These are phyloP conservation scores for Nicotiana attenuata DNA, from an alignment of 257 asterid genomes.

Conservation along the genomic window DNA sequence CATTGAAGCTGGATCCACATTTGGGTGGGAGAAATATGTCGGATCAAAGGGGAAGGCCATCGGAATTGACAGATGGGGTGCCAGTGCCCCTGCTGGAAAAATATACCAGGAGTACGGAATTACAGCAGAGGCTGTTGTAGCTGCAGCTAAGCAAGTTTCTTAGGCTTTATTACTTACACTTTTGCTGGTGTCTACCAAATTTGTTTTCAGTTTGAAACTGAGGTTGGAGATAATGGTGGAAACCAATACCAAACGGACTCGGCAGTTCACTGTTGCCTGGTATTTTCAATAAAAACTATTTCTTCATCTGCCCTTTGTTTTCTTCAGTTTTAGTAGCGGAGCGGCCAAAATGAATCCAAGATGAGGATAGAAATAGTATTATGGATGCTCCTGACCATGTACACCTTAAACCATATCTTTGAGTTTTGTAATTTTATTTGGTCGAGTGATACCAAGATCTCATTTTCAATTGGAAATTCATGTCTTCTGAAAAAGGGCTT, in stretches of 20 bases:
- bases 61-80: slow-evolving; percentile 69
- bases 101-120: slow-evolving; percentile 72
- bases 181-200: not conserved
- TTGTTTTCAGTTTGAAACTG: not conserved
- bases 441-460: slow-evolving; percentile 9
- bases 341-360: slow-evolving; percentile 22
- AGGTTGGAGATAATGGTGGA: not conserved
- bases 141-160: slow-evolving; percentile 53
- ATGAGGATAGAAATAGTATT: slow-evolving; percentile 19
- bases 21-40: slow-evolving; percentile 64
- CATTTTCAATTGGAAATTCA: not conserved
- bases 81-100: slow-evolving; percentile 77
- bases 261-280: slow-evolving; percentile 18
- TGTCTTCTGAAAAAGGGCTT: not conserved
- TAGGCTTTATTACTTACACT: slow-evolving; percentile 12
- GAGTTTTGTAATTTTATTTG: slow-evolving; percentile 30
- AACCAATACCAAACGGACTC: slow-evolving; percentile 6
- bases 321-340: slow-evolving; percentile 22
- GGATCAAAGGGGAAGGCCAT: slow-evolving; percentile 68
- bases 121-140: slow-evolving; percentile 63
- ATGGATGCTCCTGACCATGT: slow-evolving; percentile 36
- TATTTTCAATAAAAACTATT: slow-evolving; percentile 30
- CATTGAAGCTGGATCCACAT: slow-evolving; percentile 71
- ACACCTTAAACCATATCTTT: slow-evolving; percentile 21
- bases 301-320: slow-evolving; percentile 11